Base-by-base conservation (phyloP, 2,329 filamentous ascomycete species). In the Pseudogymnoascus sp. region DNA sequence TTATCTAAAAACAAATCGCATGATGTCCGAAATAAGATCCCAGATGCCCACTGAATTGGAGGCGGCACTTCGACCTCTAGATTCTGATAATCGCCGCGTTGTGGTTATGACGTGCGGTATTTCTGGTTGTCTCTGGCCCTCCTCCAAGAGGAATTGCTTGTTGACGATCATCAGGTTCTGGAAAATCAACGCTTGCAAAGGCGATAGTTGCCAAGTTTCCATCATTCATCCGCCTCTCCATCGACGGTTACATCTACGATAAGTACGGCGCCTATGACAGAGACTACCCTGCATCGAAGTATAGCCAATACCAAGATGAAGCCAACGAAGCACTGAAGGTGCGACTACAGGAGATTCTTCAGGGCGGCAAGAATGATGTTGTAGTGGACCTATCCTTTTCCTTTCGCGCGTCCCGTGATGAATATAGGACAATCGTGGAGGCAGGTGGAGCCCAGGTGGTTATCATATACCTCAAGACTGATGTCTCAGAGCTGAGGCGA, bases 171-270 rank as follows among this genome's bases (percentile, higher is more conserved):
- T 34, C 5, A 56, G 28, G 28, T 5, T 34, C 49, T 21, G 28
- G 28, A 16, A 56, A 56, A 56, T 36, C 49, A 36, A 56, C 49
- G n/a, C 28, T 56, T 14, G 28, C 28, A 36, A 56, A 34, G 12
- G 28, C 49, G 18, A 28, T 56, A 21, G 49, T 31, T 3, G 25
- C 46, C 8, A 56, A 34, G n/a, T 56, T 31, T 56, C 46, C 46
- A 56, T 31, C 25, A 3, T 56, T 56, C 46, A 56, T 56, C 25
- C 46, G 46, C 46, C 46, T 56, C 46, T 56, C 46, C n/a, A 56
- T 56, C 46, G 46, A 56, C 46, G 46, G 25, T 56, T 56, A 56
- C 25, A 56, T 56, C 8, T 56, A 56, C 8, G 25, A 56, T n/a
- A 56, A 56, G 46, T 34, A 56, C 3, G 25, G 46, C 25, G 46